These are phyloP conservation scores for Blastobotrys parvus DNA, from an alignment of 805 yeast genomes.

Conservation along the genomic window DNA sequence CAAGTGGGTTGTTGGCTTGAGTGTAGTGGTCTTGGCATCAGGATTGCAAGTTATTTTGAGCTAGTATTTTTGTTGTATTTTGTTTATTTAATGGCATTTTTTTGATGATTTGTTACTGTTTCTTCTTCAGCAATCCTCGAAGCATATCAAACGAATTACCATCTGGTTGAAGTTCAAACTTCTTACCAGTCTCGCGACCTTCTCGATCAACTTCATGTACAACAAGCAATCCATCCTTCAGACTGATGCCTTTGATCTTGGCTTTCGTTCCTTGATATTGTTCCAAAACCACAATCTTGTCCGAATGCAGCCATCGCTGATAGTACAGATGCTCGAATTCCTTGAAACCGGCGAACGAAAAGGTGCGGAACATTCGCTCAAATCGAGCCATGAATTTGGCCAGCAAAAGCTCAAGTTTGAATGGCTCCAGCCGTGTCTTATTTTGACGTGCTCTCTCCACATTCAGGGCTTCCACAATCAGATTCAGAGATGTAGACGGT, in stretches of 20 bases:
- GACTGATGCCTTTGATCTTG: slow-evolving; percentile 68
- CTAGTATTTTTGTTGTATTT: not conserved
- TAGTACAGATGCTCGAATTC: slow-evolving; percentile 68
- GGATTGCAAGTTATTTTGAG: slow-evolving; percentile 11
- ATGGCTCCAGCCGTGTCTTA: slow-evolving; percentile 36
- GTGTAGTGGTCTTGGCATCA: slow-evolving; percentile 8
- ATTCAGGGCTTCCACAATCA: slow-evolving; percentile 58
- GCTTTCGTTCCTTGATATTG: slow-evolving; percentile 49
- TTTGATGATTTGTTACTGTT: slow-evolving; percentile 15
- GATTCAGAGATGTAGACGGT: slow-evolving; percentile 84
- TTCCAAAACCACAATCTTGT: slow-evolving; percentile 63
- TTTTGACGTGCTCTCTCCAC: slow-evolving; percentile 38
- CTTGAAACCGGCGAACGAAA: slow-evolving; percentile 54
- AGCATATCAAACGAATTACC: slow-evolving; percentile 97
- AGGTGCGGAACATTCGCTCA: slow-evolving; percentile 46
- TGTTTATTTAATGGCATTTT: too few species aligned
- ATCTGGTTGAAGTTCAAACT: slow-evolving; percentile 80
- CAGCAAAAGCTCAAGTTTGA: slow-evolving; percentile 40
- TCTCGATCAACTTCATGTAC: slow-evolving; percentile 56
- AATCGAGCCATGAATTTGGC: slow-evolving; percentile 64
- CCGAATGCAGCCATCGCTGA: slow-evolving; percentile 74
- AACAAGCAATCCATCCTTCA: slow-evolving; percentile 72
- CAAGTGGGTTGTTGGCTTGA: slow-evolving; percentile 17
- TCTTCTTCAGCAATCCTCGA: slow-evolving; percentile 71
- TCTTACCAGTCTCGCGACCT: slow-evolving; percentile 43